A percentile compares a stretch with the other conserved stretches of the same genome.
These are phyloP conservation scores for Phytopythium vexans DNA, from an alignment of 352 stramenopile genomes.

Conservation along the genomic window DNA sequence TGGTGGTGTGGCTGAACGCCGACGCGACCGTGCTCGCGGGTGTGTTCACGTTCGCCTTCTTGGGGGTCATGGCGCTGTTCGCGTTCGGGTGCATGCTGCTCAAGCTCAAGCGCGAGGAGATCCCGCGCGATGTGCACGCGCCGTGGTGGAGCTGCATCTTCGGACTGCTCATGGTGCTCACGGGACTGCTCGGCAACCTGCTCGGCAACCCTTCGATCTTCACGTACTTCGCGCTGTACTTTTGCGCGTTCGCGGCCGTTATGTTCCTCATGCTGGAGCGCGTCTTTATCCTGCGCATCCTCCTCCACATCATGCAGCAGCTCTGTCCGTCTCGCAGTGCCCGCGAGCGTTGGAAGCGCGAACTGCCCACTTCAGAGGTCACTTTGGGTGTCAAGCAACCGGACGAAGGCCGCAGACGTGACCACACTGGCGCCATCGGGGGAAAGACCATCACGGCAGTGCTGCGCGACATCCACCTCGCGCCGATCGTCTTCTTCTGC, in stretches of 20 bases:
- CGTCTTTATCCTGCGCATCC: conserved; percentile 68
- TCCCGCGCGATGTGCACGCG: conserved; percentile 84
- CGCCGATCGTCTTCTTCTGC: conserved; percentile 90
- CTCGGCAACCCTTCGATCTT: conserved; percentile 72
- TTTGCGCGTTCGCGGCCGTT: conserved; percentile 56
- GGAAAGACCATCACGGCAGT: conserved; percentile 63
- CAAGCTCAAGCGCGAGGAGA: conserved; percentile 90
- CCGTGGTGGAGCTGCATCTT: conserved; percentile 82
- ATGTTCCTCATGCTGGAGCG: conserved; percentile 85
- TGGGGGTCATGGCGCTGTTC: conserved; percentile 91
- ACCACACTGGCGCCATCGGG: conserved; percentile 55
- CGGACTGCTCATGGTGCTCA: conserved; percentile 65
- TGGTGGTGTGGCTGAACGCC: conserved; percentile 76
- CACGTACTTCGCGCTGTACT: conserved; percentile 82
- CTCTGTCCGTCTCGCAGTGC: conserved; percentile 47
- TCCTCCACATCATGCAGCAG: conserved; percentile 63
- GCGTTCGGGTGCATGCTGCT: conserved; percentile 90
- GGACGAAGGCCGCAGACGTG: conserved; percentile 11
- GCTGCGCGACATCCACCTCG: conserved; percentile 64
- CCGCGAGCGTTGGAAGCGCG: conserved; percentile 6
- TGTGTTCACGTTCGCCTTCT: conserved; percentile 91
- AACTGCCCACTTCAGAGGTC: neutral
- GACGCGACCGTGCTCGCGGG: conserved; percentile 82
- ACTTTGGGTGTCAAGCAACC: neutral
- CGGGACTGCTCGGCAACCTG: conserved; percentile 62